A percentile compares a stretch with the other conserved stretches of the same genome.
These are phyloP conservation scores for Aspergillus funiculosus DNA, from an alignment of 495 filamentous ascomycete species.

Conservation along the genomic window DNA sequence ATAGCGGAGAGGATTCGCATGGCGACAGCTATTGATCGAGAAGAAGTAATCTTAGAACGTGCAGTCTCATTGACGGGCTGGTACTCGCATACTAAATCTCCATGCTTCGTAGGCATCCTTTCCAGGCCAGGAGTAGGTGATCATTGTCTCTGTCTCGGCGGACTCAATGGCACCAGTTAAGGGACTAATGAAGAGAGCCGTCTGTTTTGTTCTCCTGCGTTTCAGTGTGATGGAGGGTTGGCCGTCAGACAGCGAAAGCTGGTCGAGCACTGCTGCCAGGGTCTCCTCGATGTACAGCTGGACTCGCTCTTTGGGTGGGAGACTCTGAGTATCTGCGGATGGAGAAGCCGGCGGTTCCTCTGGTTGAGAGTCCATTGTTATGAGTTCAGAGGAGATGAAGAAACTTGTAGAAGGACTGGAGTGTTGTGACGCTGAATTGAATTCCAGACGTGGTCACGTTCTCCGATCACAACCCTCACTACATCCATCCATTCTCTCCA, in stretches of 20 bases:
- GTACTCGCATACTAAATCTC: constrained; percentile 59
- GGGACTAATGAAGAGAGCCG: constrained; percentile 23
- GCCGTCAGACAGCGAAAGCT: constrained; percentile 24
- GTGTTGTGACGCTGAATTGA: background rate
- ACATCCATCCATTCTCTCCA: no score
- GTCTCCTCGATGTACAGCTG: constrained; percentile 32
- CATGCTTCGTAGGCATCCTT: constrained; percentile 54
- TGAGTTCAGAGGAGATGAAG: no score
- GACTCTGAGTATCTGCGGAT: background rate
- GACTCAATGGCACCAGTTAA: constrained; percentile 29
- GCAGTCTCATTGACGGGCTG: no score
- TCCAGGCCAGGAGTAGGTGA: constrained; percentile 53
- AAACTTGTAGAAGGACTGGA: no score
- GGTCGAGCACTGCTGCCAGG: constrained; percentile 24
- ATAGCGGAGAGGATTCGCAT: constrained; percentile 66
- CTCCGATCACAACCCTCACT: no score
- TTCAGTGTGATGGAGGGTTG: constrained; percentile 31
- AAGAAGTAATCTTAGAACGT: background rate
- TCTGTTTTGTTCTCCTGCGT: constrained; percentile 17
- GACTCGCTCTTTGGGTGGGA: constrained; percentile 11
- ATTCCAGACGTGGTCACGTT: no score
- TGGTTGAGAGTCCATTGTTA: constrained; percentile 3
- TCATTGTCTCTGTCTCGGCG: constrained; percentile 9
- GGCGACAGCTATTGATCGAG: constrained; percentile 44
- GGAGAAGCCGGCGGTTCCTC: background rate